Evolutionary conservation across 768 basidiomycete genomes (phyloP).

Genomic region (Solioccasus polychromus): DNA sequence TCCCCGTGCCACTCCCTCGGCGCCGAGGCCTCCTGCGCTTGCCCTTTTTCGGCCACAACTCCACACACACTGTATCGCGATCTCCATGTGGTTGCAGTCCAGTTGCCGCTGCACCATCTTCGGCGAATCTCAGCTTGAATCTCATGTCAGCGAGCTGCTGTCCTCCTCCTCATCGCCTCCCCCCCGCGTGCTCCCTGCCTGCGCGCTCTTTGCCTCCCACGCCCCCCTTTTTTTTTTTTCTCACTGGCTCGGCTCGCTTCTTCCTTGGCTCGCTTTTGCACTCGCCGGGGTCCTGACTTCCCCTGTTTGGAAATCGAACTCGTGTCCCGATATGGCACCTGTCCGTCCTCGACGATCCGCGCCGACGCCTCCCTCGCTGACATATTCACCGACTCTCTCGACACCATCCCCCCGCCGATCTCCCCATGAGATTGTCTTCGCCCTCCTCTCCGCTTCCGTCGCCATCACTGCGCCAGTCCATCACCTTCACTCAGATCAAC

Average conservation of each 20-base stretch:
- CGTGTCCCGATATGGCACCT: slow-evolving; percentile 12
- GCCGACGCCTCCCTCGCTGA: slow-evolving; percentile 25
- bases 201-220: slow-evolving; percentile 29
- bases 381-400: slow-evolving; percentile 24
- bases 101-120: slow-evolving; percentile 36
- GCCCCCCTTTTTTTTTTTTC: slow-evolving; percentile 16
- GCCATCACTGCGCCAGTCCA: slow-evolving; percentile 3
- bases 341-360: slow-evolving; percentile 30
- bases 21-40: slow-evolving; percentile 36
- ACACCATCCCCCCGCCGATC: slow-evolving; percentile 18
- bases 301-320: slow-evolving; percentile 22
- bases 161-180: slow-evolving; percentile 15
- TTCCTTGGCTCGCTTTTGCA: slow-evolving; percentile 26
- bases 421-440: slow-evolving; percentile 13
- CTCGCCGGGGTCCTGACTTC: slow-evolving; percentile 29
- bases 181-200: slow-evolving; percentile 19
- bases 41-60: slow-evolving; percentile 31
- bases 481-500: slow-evolving; percentile 15
- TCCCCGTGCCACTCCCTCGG: slow-evolving; percentile 36
- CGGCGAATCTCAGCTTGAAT: slow-evolving; percentile 31
- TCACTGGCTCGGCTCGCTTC: slow-evolving; percentile 24
- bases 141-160: slow-evolving; percentile 26
- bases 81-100: slow-evolving; percentile 31
- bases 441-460: slow-evolving; percentile 16
- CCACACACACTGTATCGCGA: slow-evolving; percentile 32